A percentile compares a stretch with the other conserved stretches of the same genome.
These are phyloP conservation scores for Rosa multiflora DNA, from an alignment of 306 rosid genomes.

Conservation along the genomic window DNA sequence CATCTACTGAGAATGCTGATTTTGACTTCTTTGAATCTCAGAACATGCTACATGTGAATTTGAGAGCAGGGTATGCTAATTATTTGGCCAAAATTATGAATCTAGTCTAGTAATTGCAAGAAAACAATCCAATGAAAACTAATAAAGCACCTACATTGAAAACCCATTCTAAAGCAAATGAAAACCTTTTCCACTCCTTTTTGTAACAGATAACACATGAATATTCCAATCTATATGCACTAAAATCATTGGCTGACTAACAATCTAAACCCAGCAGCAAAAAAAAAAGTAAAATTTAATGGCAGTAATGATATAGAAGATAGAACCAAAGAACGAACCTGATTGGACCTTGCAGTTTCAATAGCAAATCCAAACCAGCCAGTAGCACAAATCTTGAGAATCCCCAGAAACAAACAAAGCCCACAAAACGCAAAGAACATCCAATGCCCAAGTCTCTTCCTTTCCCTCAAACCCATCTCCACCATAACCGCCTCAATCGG, in stretches of 20 bases:
- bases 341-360: constrained; percentile 50
- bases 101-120: background rate
- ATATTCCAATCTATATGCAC: background rate
- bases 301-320: background rate
- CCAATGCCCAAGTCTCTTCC: constrained; percentile 80
- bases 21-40: background rate
- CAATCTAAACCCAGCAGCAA: background rate
- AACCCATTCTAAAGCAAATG: background rate
- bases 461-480: constrained; percentile 72
- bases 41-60: background rate
- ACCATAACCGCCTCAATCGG: constrained; percentile 58
- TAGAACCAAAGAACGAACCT: constrained; percentile 40
- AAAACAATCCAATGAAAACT: background rate
- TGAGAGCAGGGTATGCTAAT: background rate
- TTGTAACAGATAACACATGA: background rate
- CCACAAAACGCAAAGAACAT: constrained; percentile 87
- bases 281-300: background rate
- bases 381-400: constrained; percentile 83
- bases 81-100: background rate
- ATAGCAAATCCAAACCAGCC: constrained; percentile 98
- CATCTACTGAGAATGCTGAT: background rate
- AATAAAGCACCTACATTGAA: background rate
- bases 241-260: constrained; percentile 3
- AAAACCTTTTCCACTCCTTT: background rate
- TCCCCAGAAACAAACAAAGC: constrained; percentile 76